Percentiles rank a stretch among this genome's conserved stretches.
These are phyloP conservation scores for Alternaria triticina DNA, from an alignment of 2,329 filamentous ascomycete species.

Conservation along the genomic window DNA sequence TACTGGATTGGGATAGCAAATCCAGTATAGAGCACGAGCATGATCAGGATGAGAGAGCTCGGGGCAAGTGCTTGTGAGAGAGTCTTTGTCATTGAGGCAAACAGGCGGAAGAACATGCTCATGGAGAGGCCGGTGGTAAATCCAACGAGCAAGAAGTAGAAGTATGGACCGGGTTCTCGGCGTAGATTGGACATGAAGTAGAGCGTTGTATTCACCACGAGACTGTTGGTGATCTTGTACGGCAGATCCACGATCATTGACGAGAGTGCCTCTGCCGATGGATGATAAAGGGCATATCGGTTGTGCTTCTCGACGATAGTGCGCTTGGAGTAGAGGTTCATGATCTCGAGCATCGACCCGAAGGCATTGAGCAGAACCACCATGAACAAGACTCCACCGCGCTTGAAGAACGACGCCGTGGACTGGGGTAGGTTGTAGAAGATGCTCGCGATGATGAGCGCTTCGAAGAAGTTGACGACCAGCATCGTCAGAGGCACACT, in stretches of 20 bases:
- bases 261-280: slow-evolving; percentile 75
- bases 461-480: slow-evolving; percentile 73
- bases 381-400: slow-evolving; percentile 75
- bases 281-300: slow-evolving; percentile 84
- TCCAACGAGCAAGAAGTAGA: slow-evolving; percentile 74
- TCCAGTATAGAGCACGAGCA: slow-evolving; percentile 68
- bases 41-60: slow-evolving; percentile 62
- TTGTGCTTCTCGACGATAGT: slow-evolving; percentile 84
- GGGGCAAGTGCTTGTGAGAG: slow-evolving; percentile 62
- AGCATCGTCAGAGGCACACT: slow-evolving; percentile 67
- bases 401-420: slow-evolving; percentile 60
- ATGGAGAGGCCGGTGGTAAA: slow-evolving; percentile 69
- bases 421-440: slow-evolving; percentile 70
- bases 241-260: slow-evolving; percentile 54
- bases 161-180: slow-evolving; percentile 72
- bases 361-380: slow-evolving; percentile 81
- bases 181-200: slow-evolving; percentile 56
- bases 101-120: slow-evolving; percentile 82
- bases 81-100: slow-evolving; percentile 74
- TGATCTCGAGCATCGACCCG: slow-evolving; percentile 63
- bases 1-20: slow-evolving; percentile 70
- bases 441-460: slow-evolving; percentile 76
- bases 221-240: slow-evolving; percentile 50
- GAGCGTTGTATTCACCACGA: slow-evolving; percentile 49
- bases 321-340: slow-evolving; percentile 77